Evolutionary conservation across 805 yeast species (phyloP).

Genomic region (Kodamaea restingae): DNA sequence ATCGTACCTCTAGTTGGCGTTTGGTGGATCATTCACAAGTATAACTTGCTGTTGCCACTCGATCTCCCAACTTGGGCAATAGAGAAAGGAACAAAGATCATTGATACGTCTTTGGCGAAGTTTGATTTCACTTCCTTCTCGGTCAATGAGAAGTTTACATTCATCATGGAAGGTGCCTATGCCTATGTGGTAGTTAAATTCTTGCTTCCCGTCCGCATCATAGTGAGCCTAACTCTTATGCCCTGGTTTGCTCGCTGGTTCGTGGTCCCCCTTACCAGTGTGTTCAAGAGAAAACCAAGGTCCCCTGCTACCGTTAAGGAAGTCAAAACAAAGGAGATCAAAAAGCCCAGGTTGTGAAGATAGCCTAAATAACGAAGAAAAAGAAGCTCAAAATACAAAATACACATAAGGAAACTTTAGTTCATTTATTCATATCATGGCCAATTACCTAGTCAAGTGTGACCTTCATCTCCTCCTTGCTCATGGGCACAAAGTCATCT

Average conservation of each 20-base stretch:
- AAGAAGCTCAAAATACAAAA: too few species aligned
- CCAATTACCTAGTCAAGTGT: constrained; percentile 26
- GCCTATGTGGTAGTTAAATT: constrained; percentile 69
- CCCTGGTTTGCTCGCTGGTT: constrained; percentile 55
- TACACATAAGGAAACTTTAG: neutral
- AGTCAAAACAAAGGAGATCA: constrained; percentile 21
- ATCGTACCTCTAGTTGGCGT: constrained; percentile 62
- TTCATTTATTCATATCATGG: constrained; percentile 5
- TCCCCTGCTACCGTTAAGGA: neutral
- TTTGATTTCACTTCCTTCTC: constrained; percentile 31
- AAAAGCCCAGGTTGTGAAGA: constrained; percentile 33
- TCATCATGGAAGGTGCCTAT: constrained; percentile 69
- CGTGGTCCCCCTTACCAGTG: constrained; percentile 43
- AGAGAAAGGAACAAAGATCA: constrained; percentile 53
- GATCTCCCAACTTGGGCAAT: constrained; percentile 59
- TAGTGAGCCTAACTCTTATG: constrained; percentile 47
- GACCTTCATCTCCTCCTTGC: constrained; percentile 28
- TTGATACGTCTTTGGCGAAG: constrained; percentile 48
- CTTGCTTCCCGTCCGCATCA: constrained; percentile 50
- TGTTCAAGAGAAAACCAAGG: constrained; percentile 14
- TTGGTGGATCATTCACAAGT: constrained; percentile 63
- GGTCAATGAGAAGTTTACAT: constrained; percentile 48
- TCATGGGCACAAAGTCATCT: constrained; percentile 38
- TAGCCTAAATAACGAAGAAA: too few species aligned
- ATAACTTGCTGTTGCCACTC: constrained; percentile 47